Evolutionary conservation across 805 yeast species (phyloP).

Genomic region (Saturnispora saitoi): DNA sequence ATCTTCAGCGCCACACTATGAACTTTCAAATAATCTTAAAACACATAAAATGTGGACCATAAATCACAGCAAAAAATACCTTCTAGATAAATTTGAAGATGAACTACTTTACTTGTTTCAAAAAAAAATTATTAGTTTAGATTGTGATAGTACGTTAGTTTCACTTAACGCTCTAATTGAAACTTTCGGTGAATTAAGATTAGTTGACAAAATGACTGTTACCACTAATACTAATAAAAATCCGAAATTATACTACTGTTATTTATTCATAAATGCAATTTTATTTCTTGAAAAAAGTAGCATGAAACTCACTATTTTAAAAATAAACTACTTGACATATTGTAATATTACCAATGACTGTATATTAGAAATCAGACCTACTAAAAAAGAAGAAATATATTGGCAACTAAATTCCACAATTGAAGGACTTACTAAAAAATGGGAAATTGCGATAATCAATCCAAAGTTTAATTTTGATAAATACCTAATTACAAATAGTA

Average conservation of each 20-base stretch:
- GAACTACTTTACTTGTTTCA: slow-evolving; percentile 14
- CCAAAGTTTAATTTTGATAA: slow-evolving; percentile 19
- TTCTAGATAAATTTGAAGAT: slow-evolving; percentile 18
- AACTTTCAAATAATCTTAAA: not conserved
- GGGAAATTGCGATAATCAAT: slow-evolving; percentile 26
- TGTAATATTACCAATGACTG: slow-evolving; percentile 12
- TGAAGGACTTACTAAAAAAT: slow-evolving; percentile 17
- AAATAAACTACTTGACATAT: slow-evolving; percentile 12
- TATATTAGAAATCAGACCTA: slow-evolving; percentile 6
- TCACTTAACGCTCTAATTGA: slow-evolving; percentile 13
- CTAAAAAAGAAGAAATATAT: not conserved
- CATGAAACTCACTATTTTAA: slow-evolving; percentile 8
- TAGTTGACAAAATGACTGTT: slow-evolving; percentile 23
- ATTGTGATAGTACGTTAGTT: slow-evolving; percentile 4
- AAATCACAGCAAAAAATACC: slow-evolving; percentile 12
- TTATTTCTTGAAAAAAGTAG: slow-evolving; percentile 13
- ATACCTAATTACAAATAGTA: slow-evolving; percentile 21
- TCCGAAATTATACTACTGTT: slow-evolving; percentile 20
- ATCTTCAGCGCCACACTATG: slow-evolving; percentile 22
- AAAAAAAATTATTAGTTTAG: slow-evolving; percentile 12
- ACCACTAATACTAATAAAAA: slow-evolving; percentile 4
- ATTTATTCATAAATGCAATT: slow-evolving; percentile 22
- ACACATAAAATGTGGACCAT: slow-evolving; percentile 12
- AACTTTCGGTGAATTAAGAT: slow-evolving; percentile 25
- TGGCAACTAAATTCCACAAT: slow-evolving; percentile 3